A percentile compares a stretch with the other conserved stretches of the same genome.
Evolutionary conservation across 352 stramenopile genomes (phyloP).

Genomic region (Plasmopara muralis): DNA sequence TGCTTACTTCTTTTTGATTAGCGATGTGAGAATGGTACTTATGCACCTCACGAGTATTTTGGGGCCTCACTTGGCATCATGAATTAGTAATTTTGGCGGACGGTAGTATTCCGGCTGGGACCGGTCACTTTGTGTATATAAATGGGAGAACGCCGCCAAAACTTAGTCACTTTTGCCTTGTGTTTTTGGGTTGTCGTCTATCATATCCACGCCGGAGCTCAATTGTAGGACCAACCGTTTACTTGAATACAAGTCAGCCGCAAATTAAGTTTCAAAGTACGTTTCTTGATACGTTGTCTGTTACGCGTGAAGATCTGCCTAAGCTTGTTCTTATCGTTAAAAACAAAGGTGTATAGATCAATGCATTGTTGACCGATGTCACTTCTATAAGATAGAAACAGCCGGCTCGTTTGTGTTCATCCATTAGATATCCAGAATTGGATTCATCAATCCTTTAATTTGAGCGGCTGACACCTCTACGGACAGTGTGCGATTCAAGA

Average conservation of each 20-base stretch:
- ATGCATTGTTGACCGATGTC: constrained; percentile 5
- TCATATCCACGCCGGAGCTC: constrained; percentile 9
- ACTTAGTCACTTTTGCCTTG: constrained; percentile 13
- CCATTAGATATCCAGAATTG: constrained; percentile 9
- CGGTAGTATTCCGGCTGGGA: constrained; percentile 5
- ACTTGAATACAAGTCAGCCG: constrained; percentile 8
- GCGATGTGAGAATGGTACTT: not conserved
- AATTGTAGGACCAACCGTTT: constrained; percentile 10
- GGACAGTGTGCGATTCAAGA: not conserved
- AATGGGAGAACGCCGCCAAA: constrained; percentile 8
- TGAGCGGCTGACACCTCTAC: not conserved
- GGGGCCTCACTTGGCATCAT: constrained; percentile 5
- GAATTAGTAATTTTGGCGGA: constrained; percentile 9
- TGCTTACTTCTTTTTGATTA: constrained; percentile 10
- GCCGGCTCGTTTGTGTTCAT: constrained; percentile 13
- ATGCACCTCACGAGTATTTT: constrained; percentile 5
- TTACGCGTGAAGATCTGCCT: constrained; percentile 1
- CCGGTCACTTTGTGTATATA: constrained; percentile 1
- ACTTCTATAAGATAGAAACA: constrained; percentile 12
- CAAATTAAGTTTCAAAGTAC: constrained; percentile 10
- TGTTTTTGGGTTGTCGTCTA: constrained; percentile 4
- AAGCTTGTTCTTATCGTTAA: constrained; percentile 2
- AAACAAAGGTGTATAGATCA: constrained; percentile 2
- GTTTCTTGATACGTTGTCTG: not conserved
- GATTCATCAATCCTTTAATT: constrained; percentile 1